Base-by-base conservation (phyloP, 176 grass and related monocot genomes). In the Chrysopogon serrulatus region DNA sequence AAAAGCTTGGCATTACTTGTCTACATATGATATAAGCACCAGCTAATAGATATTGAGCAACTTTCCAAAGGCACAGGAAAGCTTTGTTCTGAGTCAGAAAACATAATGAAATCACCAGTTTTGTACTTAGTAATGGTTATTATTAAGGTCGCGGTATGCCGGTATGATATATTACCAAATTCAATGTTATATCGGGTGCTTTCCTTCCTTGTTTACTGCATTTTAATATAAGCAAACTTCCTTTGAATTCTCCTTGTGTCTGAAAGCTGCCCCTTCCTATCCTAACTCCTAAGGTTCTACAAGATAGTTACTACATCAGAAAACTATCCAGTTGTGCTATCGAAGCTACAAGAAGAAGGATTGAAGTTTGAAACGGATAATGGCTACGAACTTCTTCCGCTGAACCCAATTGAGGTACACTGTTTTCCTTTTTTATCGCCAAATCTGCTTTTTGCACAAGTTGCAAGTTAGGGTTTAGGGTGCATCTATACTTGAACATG, bases 261-360 rank as follows among this genome's bases (percentile, higher is more conserved):
- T 76, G 51, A 65, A 44, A 87, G 16, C n/a, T 73, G 27, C 33
- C 48, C 48, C 34, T 19, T 87, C 79, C 42, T 53, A 40, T 68
- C 21, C 41, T 75, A 96, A 98, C 36, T 68, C 21, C 41, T 75
- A 96, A 98, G 93, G 39, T 95, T 87, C 75, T 96, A 96, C 84
- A 98, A 98, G 87, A 94, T 98, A 83, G 79, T 98, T 82, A 94
- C 96, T 87, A 88, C 93, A 87, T 87, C 91, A 60, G 93, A 98
- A 84, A 90, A 93, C 84, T 98, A 96, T 76, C 81, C 84, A 69
- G 73, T 82, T 8, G 74, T 98, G 78, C 62, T 98, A 45, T 92
- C 89, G 4, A 98, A 98, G 82, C 85, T 98, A 81, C 78, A 82
- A 83, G 96, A 98, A 65, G 93, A 98, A 91, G 96, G 89, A 75